Evolutionary conservation across 176 grass and related monocot genomes (phyloP).

Genomic region (Saccharum officinarum): DNA sequence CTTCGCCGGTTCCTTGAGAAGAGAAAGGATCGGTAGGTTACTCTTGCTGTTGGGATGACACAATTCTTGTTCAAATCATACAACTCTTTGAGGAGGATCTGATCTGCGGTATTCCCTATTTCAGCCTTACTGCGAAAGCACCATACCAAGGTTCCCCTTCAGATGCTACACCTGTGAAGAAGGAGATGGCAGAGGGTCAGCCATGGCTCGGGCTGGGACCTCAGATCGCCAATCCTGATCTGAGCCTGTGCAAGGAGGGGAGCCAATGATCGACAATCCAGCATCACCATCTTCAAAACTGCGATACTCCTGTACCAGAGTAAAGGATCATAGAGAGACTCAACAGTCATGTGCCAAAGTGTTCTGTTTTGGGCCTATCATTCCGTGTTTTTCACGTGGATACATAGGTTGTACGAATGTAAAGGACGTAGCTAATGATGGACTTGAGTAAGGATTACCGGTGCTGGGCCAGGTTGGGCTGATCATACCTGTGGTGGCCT

Average conservation of each 20-base stretch:
- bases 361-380: conserved; percentile 10
- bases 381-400: not conserved
- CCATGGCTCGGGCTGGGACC: conserved; percentile 66
- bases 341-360: not conserved
- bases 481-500: not conserved
- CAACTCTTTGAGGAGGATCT: not conserved
- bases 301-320: not conserved
- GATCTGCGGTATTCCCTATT: conserved; percentile 7
- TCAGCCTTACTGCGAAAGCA: conserved; percentile 56
- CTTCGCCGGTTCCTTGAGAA: conserved; percentile 85
- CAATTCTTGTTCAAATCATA: not conserved
- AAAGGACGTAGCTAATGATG: conserved; percentile 32
- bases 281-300: not conserved
- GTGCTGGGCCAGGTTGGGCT: conserved; percentile 6
- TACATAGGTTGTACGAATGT: conserved; percentile 21
- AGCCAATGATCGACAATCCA: not conserved
- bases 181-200: conserved; percentile 47
- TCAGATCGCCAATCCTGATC: conserved; percentile 17
- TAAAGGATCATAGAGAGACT: not conserved
- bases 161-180: conserved; percentile 31
- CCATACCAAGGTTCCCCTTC: conserved; percentile 56
- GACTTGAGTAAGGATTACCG: not conserved
- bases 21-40: conserved; percentile 81
- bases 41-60: not conserved
- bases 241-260: not conserved